These are phyloP conservation scores for Aspergillus aculeatus DNA, from an alignment of 2,329 filamentous ascomycete species.

Conservation along the genomic window DNA sequence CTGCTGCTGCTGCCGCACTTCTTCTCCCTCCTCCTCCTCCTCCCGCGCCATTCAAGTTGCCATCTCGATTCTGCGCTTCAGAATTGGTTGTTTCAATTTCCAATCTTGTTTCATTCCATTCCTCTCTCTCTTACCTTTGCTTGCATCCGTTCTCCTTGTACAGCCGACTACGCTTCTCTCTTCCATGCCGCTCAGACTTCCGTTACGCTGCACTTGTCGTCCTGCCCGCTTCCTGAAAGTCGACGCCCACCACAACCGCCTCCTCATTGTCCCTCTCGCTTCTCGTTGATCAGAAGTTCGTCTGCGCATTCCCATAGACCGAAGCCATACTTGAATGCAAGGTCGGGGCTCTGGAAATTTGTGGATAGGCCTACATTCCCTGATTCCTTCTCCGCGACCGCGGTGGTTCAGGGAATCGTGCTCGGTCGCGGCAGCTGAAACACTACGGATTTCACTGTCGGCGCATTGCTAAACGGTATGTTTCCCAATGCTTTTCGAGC, in stretches of 20 bases:
- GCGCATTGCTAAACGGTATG: slow-evolving; percentile 42
- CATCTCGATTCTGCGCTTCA: slow-evolving; percentile 1
- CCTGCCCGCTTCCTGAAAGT: slow-evolving; percentile 34
- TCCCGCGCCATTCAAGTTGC: slow-evolving; percentile 11
- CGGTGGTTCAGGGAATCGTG: slow-evolving; percentile 28
- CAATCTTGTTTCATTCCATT: slow-evolving; percentile 2
- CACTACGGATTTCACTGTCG: slow-evolving; percentile 29
- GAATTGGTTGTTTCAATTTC: not conserved
- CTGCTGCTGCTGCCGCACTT: slow-evolving; percentile 9
- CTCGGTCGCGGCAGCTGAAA: slow-evolving; percentile 37
- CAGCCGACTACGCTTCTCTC: slow-evolving; percentile 20
- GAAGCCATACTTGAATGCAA: slow-evolving; percentile 4
- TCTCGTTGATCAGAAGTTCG: slow-evolving; percentile 15
- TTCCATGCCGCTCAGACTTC: slow-evolving; percentile 34
- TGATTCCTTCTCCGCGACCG: slow-evolving; percentile 19
- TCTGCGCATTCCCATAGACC: slow-evolving; percentile 15
- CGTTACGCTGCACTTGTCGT: slow-evolving; percentile 32
- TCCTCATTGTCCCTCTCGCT: slow-evolving; percentile 3
- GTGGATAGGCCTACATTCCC: not conserved
- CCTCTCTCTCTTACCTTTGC: slow-evolving; percentile 12
- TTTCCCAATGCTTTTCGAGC: slow-evolving; percentile 23
- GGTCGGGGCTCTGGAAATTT: slow-evolving; percentile 11
- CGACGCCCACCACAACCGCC: slow-evolving; percentile 23
- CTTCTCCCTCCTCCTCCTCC: slow-evolving; percentile 19
- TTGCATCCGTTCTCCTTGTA: slow-evolving; percentile 6